Evolutionary conservation across 2,329 filamentous ascomycete genomes (phyloP), one percentile per base, ranked within the genome.

Genomic region (Aureobasidium zeae): DNA sequence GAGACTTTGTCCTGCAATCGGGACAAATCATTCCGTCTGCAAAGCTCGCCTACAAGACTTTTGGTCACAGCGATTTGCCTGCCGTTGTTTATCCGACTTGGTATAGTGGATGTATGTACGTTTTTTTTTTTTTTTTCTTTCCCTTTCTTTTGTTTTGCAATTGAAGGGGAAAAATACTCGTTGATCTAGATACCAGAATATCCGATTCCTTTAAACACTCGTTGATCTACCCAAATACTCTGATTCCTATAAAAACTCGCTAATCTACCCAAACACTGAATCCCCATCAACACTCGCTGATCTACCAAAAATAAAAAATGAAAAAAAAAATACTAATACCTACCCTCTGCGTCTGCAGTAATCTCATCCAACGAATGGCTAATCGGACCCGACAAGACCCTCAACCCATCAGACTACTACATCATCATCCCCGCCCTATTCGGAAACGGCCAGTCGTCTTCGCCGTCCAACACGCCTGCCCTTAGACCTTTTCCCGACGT

Each of bases 321-420:
- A n/a, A n/a, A n/a, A n/a, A n/a, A n/a, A n/a, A n/a, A n/a, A n/a
- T n/a, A n/a, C n/a, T n/a, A n/a, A n/a, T n/a, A n/a, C n/a, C n/a
- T n/a, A n/a, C n/a, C n/a, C n/a, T n/a, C n/a, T n/a, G n/a, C n/a
- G n/a, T n/a, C n/a, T n/a, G n/a, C 60, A 64, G 66, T 63, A 2
- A 83, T 88, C 49, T 65, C 70, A 2, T 79, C 84, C 54, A 88
- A 88, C 48, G 70, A 82, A 57, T 87, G 83, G 83, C 72, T 88
- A 9, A 71, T 85, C 30, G 80, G 81, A 10, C 59, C 72, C 5
- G 71, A 76, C 51, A 83, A 77, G 57, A 73, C 78, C 0, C 67
- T 88, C 31, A 73, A 73, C 48, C 81, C 83, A 0, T 64, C 67
- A 11, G 70, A 76, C 34, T 82, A 79, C 62, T 83, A 75, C 61